Evolutionary conservation across 352 stramenopile genomes (phyloP).

Genomic region (Phytopythium kandeliae): DNA sequence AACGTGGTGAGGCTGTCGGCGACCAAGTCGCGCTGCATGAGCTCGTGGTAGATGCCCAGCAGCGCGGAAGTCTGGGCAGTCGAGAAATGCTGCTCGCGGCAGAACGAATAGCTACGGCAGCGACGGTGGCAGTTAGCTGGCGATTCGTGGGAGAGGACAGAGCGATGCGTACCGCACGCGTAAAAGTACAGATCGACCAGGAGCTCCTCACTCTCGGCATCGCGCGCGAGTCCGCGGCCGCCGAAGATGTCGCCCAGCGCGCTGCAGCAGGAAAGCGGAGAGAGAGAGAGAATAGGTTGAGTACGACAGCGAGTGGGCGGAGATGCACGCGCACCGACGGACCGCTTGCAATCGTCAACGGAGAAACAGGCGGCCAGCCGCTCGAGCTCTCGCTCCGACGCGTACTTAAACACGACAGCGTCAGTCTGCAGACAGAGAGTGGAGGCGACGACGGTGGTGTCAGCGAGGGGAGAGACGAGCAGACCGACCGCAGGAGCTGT

Average conservation of each 20-base stretch:
- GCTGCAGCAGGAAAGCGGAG: slow-evolving; percentile 10
- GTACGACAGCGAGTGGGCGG: background rate
- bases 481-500: too few relatives aligned
- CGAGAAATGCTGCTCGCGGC: slow-evolving; percentile 50
- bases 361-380: slow-evolving; percentile 29
- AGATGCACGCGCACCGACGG: background rate
- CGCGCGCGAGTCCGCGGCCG: slow-evolving; percentile 13
- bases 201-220: slow-evolving; percentile 34
- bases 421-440: slow-evolving; percentile 25
- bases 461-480: background rate
- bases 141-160: slow-evolving; percentile 37
- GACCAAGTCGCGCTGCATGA: slow-evolving; percentile 58
- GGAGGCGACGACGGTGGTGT: background rate
- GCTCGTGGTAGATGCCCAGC: slow-evolving; percentile 55
- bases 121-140: background rate
- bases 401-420: slow-evolving; percentile 54
- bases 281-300: background rate
- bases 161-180: slow-evolving; percentile 24
- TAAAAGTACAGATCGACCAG: slow-evolving; percentile 49
- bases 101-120: slow-evolving; percentile 39
- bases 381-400: slow-evolving; percentile 31
- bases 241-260: slow-evolving; percentile 46
- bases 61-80: slow-evolving; percentile 56
- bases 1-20: slow-evolving; percentile 40
- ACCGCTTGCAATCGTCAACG: slow-evolving; percentile 60